Evolutionary conservation across 352 stramenopile genomes (phyloP).

Genomic region (Phytophthora melonis): DNA sequence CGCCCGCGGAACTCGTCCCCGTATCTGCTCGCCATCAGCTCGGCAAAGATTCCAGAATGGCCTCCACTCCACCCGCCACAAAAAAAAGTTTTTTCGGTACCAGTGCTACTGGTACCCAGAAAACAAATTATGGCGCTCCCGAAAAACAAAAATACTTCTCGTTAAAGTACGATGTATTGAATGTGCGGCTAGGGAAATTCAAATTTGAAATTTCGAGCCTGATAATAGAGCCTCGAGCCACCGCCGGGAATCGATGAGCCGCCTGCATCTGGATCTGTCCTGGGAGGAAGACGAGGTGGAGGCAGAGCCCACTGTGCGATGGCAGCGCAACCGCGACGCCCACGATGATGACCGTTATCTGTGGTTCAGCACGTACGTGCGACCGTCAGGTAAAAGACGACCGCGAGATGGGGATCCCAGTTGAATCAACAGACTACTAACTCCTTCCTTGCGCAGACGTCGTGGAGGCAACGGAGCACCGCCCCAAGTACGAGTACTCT

Average conservation of each 20-base stretch:
- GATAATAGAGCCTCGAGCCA: conserved; percentile 1
- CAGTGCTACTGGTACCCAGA: no score
- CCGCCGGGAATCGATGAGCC: conserved; percentile 25
- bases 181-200: conserved; percentile 21
- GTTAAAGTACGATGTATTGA: conserved; percentile 14
- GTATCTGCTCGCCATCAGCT: conserved; percentile 74
- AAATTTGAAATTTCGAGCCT: conserved; percentile 36
- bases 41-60: conserved; percentile 54
- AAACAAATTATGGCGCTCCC: no score
- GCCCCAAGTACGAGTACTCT: conserved; percentile 76
- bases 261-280: conserved; percentile 39
- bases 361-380: conserved; percentile 74
- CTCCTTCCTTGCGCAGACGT: conserved; percentile 54
- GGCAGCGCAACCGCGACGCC: conserved; percentile 17
- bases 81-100: no score
- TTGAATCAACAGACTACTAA: neutral
- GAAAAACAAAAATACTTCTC: neutral
- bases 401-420: neutral
- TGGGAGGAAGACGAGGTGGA: conserved; percentile 50
- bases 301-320: conserved; percentile 16
- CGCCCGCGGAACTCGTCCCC: conserved; percentile 73
- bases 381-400: conserved; percentile 55
- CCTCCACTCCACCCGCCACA: conserved; percentile 40
- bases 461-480: conserved; percentile 75
- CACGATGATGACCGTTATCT: conserved; percentile 49